Base-by-base conservation (phyloP, 768 basidiomycete genomes). In the Hypholoma sublateritium region DNA sequence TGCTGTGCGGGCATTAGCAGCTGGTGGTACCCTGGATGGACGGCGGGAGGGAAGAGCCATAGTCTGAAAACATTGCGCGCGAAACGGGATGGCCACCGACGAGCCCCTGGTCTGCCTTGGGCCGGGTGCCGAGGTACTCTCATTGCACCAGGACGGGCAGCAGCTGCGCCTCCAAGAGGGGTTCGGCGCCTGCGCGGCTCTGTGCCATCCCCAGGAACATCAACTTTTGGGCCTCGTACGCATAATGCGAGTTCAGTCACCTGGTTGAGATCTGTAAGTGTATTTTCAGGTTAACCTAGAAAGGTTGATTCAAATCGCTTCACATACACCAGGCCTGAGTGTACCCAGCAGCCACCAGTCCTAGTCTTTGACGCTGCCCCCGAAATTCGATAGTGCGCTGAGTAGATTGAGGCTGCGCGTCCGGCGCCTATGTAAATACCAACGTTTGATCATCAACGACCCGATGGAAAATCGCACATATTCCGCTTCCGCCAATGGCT, bases 211-310 rank as follows among this genome's bases (percentile, higher is more conserved):
- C 83, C 22, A 89, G 82, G 57, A 98, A 85, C 60, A 97, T 74
- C 3, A 94, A 91, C 84, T 96, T 88, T 72, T 96, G 96, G 13
- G 95, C 85, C 68, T 98, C 96, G 64, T 94, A 98, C 13, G 98
- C 91, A 71, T 97, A 98, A 39, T 95, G 77, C 0, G 93, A 80
- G 65, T 96, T 95, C 28, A 98, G 57, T 95, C 91, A 61, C 92
- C 96, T 96, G 62, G 58, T 55, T 53, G 8, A 16, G 16, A 48
- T 56, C 35, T 43, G 21, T 21, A 51, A 22, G 28, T 32, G 9
- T 9, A 32, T 32, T 32, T 32, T 4, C 39, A 17, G 32, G 47
- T 50, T 28, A n/a, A n/a, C n/a, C n/a, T n/a, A 49, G 42, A 28
- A 17, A 36, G 9, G 32, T 13, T 7, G 16, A n/a, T n/a, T n/a